phyloP scores from a whole-genome alignment of 2,329 filamentous ascomycete genomes.

The Hypoxylon sp. region DNA sequence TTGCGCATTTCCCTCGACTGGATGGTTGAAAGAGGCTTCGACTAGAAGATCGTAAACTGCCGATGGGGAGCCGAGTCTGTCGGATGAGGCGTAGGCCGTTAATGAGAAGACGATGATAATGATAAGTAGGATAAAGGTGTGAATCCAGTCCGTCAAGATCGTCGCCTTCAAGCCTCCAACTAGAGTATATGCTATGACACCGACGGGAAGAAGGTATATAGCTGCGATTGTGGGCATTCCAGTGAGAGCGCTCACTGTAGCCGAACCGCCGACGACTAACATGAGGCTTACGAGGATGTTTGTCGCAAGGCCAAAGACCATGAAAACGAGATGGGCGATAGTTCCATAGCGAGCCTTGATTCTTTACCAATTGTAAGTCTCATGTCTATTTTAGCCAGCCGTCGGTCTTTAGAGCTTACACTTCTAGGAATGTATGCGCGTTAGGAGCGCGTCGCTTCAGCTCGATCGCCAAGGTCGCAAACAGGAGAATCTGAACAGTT shows the following conservation, averaged over 20 bases:
- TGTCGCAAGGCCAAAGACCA: constrained; percentile 85
- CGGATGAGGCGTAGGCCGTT: constrained; percentile 82
- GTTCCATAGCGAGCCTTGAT: constrained; percentile 52
- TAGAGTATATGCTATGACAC: constrained; percentile 83
- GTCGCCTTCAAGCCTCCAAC: constrained; percentile 75
- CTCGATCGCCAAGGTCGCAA: constrained; percentile 91
- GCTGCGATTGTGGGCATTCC: constrained; percentile 84
- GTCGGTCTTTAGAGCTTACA: constrained; percentile 60
- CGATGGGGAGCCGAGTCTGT: constrained; percentile 79
- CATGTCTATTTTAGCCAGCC: not conserved
- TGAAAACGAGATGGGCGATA: constrained; percentile 81
- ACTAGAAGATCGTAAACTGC: constrained; percentile 85
- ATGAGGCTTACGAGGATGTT: constrained; percentile 91
- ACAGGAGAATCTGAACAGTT: constrained; percentile 88
- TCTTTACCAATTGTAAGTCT: constrained; percentile 34
- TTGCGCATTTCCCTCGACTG: constrained; percentile 82
- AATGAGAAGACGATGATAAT: constrained; percentile 90
- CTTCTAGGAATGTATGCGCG: constrained; percentile 87
- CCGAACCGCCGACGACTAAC: constrained; percentile 87
- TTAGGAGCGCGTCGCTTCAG: constrained; percentile 89
- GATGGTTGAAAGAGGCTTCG: constrained; percentile 76
- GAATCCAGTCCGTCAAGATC: constrained; percentile 87
- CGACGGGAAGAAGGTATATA: constrained; percentile 85
- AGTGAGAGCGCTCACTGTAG: constrained; percentile 79
- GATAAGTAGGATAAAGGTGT: constrained; percentile 86